These are phyloP conservation scores for Fraxinus americana DNA, from an alignment of 257 asterid species.

Conservation along the genomic window DNA sequence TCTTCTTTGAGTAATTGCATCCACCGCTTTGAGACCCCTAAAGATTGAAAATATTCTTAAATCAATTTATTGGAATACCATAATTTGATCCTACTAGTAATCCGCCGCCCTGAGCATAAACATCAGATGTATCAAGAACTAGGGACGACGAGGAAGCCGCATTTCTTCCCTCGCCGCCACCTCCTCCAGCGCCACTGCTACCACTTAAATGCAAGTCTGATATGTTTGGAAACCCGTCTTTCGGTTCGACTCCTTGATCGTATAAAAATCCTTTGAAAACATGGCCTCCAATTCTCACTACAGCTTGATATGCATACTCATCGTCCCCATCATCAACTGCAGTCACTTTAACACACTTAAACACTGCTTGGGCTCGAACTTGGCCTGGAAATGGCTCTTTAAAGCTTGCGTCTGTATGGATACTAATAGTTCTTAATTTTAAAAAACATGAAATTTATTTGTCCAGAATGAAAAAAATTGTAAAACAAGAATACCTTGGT, in stretches of 20 bases:
- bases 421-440: background rate
- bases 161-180: slow-evolving; percentile 25
- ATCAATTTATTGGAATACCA: slow-evolving; percentile 51
- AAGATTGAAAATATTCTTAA: background rate
- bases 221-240: slow-evolving; percentile 52
- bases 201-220: slow-evolving; percentile 73
- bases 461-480: background rate
- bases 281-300: slow-evolving; percentile 74
- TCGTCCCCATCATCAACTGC: slow-evolving; percentile 74
- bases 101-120: slow-evolving; percentile 48
- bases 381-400: slow-evolving; percentile 72
- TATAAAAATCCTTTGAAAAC: slow-evolving; percentile 77
- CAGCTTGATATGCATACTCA: slow-evolving; percentile 77
- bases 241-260: slow-evolving; percentile 66
- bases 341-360: slow-evolving; percentile 72
- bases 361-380: slow-evolving; percentile 73
- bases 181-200: slow-evolving; percentile 13
- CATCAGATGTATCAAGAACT: slow-evolving; percentile 37
- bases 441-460: background rate
- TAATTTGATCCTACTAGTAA: slow-evolving; percentile 61
- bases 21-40: slow-evolving; percentile 6
- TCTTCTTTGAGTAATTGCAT: background rate
- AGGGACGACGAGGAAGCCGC: slow-evolving; percentile 33
- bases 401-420: slow-evolving; percentile 40
- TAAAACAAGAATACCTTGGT: slow-evolving; percentile 47